Evolutionary conservation across 2,329 filamentous ascomycete species (phyloP), one percentile per base, ranked within the genome.

Genomic region (Atkinsonella hypoxylon): DNA sequence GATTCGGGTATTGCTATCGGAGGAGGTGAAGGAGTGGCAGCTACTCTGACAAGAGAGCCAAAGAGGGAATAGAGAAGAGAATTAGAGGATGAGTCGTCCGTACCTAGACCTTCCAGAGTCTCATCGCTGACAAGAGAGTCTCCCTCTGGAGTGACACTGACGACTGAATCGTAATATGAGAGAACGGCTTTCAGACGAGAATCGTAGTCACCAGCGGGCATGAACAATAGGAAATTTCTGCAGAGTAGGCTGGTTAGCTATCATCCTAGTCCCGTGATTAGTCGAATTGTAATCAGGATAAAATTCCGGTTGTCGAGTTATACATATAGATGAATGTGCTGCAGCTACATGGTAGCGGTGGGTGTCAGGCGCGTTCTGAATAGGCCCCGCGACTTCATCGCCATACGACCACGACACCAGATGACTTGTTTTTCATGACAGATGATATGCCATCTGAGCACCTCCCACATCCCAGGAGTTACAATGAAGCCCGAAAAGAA

Each of bases 101-200:
- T 96, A 95, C 91, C 91, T 90, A 95, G 76, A 72, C 90, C 87
- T 77, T 95, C 81, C 63, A 95, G 79, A 65, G 84, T 85, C 66
- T 95, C 89, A 72, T 95, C 90, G 73, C 84, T 88, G 61, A 97
- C 83, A 61, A 87, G 78, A 59, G 93, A 93, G 72, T 97, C 93
- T 67, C 93, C 93, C 76, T 98, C 93, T 54, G 89, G 77, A 62
- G 88, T 95, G 65, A 98, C 76, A 67, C 87, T 89, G 64, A 94
- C 83, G 58, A 91, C 87, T 46, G 89, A 85, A 52, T 87, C 84
- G 69, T 95, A 98, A 70, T 94, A 97, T 48, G 88, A 90, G 59
- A 96, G 75, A 50, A 96, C 86, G 49, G 87, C 83, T 63, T 83
- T 82, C 43, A 98, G 77, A 56, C 85, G 84, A 22, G 85, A 81